Evolutionary conservation across 2,329 filamentous ascomycete species (phyloP), one percentile per base, ranked within the genome.

Genomic region (Rutstroemia sp.): DNA sequence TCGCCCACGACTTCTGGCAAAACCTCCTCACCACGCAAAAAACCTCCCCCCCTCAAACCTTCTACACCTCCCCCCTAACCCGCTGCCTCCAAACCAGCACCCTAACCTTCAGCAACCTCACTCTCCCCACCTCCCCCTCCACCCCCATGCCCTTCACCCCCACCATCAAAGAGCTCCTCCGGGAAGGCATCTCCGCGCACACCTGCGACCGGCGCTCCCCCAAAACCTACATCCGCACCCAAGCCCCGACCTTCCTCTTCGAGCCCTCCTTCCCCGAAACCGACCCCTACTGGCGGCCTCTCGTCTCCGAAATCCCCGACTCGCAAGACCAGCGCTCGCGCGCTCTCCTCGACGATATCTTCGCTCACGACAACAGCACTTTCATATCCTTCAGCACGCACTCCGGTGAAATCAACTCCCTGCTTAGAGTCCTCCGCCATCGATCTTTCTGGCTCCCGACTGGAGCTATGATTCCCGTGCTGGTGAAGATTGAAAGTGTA

Each of bases 131-230:
- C 9, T 25, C 16, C 17, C 81, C 83, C 1, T 80, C 82, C 1
- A 64, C 67, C 5, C 68, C 68, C 10, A 30, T 30, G 27, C 78
- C 77, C 0, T 88, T 87, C 62, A 68, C 68, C 1, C 85, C 84
- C 0, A 71, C 74, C 0, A 73, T 89, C 63, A 88, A 87, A 70
- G 86, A 88, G 65, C 67, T 78, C 34, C 72, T 88, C 57, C 76
- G 86, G 40, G 86, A 89, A 69, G 80, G 79, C 2, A 80, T 88
- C 54, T 84, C 81, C 54, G 80, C 82, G 40, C 86, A 88, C 67
- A 87, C 84, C 0, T 89, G 86, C 65, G 83, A 89, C 69, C 76
- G 79, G 21, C 76, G 86, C 6, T 79, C 77, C 36, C 77, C 70
- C 63, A 79, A 76, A 64, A 73, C 76, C 0, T 73, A 75, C 48